Percentiles rank a stretch among this genome's conserved stretches.
Conservation (phyloP, 2,329 filamentous ascomycete genomes). For the Exserohilum rostratum region DNA sequence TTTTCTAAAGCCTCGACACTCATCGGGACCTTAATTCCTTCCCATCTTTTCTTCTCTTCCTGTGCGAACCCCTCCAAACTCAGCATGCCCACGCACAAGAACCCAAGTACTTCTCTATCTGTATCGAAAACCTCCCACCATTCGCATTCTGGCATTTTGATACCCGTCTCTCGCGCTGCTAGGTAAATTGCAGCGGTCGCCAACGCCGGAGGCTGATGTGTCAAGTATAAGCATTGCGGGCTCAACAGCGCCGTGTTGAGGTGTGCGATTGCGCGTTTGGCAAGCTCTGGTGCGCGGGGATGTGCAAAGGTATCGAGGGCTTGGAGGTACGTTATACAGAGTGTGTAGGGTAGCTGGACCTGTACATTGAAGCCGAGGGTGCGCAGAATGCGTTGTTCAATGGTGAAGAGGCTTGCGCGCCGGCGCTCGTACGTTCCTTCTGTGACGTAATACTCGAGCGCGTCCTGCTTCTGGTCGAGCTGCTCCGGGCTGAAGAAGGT, state of each 20-base stretch:
- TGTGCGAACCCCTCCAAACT: conserved; percentile 76
- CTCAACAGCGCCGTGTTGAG: conserved; percentile 87
- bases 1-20: conserved; percentile 63
- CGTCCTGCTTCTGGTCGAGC: conserved; percentile 25
- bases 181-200: conserved; percentile 90
- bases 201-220: conserved; percentile 84
- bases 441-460: conserved; percentile 63
- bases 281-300: conserved; percentile 58
- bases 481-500: conserved; percentile 56
- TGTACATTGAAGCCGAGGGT: conserved; percentile 82
- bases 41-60: conserved; percentile 63
- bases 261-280: conserved; percentile 72
- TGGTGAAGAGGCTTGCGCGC: conserved; percentile 70
- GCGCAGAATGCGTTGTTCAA: conserved; percentile 78
- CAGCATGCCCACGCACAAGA: conserved; percentile 82
- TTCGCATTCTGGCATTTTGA: conserved; percentile 79
- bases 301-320: conserved; percentile 72
- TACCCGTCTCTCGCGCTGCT: conserved; percentile 76
- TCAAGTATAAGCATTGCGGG: conserved; percentile 87
- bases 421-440: conserved; percentile 70
- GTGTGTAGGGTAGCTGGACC: conserved; percentile 81
- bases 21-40: conserved; percentile 60
- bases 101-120: conserved; percentile 91
- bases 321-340: conserved; percentile 92
- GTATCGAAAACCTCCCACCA: conserved; percentile 99